Percentiles rank a stretch among this genome's conserved stretches.
Evolutionary conservation across 768 basidiomycete genomes (phyloP).

Genomic region (Agaricus subrufescens): DNA sequence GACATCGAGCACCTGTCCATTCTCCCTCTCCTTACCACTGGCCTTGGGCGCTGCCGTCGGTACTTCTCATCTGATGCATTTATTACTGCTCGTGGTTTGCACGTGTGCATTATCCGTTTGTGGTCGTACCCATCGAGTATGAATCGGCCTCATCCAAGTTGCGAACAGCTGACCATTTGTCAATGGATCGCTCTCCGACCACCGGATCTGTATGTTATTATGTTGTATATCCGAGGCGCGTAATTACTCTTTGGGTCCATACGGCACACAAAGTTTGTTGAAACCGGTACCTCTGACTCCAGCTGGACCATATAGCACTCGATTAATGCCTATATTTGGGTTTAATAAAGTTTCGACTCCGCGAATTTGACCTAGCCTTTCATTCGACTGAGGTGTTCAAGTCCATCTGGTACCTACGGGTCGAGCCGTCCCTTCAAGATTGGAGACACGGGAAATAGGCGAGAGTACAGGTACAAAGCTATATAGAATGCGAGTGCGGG

Average conservation of each 20-base stretch:
- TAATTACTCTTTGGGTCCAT: neutral
- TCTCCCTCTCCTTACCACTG: too few species aligned
- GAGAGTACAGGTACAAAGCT: neutral
- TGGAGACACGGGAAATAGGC: slow-evolving; percentile 7
- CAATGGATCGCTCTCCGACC: neutral
- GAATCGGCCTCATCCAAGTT: neutral
- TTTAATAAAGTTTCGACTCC: slow-evolving; percentile 18
- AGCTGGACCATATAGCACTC: slow-evolving; percentile 4
- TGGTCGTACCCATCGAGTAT: neutral
- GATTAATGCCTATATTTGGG: slow-evolving; percentile 19
- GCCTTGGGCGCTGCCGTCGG: too few species aligned
- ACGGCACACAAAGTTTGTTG: slow-evolving; percentile 6
- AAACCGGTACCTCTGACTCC: slow-evolving; percentile 1
- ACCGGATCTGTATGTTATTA: neutral
- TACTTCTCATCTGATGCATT: neutral
- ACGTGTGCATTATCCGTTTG: slow-evolving; percentile 6
- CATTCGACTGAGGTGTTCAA: slow-evolving; percentile 17
- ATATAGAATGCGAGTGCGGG: slow-evolving; percentile 10
- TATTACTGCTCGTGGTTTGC: slow-evolving; percentile 1
- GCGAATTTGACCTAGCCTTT: slow-evolving; percentile 15
- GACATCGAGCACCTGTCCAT: too few species aligned
- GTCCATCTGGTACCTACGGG: slow-evolving; percentile 24
- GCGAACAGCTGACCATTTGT: neutral
- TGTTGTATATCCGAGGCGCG: neutral
- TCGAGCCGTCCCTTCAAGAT: slow-evolving; percentile 19